phyloP scores from a whole-genome alignment of 2,329 filamentous ascomycete species.

The Fusarium dlaminii region DNA sequence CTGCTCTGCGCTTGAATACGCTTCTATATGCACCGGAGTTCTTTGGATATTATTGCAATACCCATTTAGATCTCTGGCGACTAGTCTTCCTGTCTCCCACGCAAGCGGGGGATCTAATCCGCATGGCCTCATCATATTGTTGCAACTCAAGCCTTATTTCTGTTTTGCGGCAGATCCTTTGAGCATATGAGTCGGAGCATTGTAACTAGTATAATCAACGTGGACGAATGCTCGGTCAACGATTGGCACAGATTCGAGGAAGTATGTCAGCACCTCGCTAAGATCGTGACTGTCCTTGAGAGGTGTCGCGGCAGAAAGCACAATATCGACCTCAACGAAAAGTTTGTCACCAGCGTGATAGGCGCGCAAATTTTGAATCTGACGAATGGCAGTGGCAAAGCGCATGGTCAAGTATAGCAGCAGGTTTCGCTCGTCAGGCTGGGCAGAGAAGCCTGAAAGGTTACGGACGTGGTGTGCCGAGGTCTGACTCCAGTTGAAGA shows the following conservation, averaged over 20 bases:
- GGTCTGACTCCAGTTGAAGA: constrained; percentile 80
- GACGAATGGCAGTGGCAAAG: constrained; percentile 86
- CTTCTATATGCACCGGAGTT: neutral
- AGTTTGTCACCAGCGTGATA: constrained; percentile 89
- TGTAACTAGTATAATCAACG: constrained; percentile 70
- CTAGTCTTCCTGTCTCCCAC: neutral
- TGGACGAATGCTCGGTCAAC: constrained; percentile 79
- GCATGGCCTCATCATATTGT: neutral
- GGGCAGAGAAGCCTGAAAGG: constrained; percentile 80
- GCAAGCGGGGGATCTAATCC: neutral
- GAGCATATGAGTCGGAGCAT: constrained; percentile 68
- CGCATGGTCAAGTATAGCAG: constrained; percentile 92
- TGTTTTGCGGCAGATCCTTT: constrained; percentile 42
- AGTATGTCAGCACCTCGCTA: constrained; percentile 80
- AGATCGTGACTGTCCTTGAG: constrained; percentile 85
- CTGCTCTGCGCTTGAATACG: neutral
- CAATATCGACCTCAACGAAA: constrained; percentile 83
- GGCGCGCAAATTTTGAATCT: constrained; percentile 85
- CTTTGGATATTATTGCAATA: neutral
- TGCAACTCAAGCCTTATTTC: constrained; percentile 22
- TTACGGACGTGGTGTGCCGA: constrained; percentile 82
- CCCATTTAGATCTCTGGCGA: neutral
- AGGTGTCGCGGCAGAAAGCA: constrained; percentile 78
- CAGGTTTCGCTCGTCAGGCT: constrained; percentile 84
- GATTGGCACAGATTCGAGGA: constrained; percentile 83